A percentile compares a stretch with the other conserved stretches of the same genome.
phyloP scores from a whole-genome alignment of 2,329 filamentous ascomycete genomes.

The Neoascochyta sp. region DNA sequence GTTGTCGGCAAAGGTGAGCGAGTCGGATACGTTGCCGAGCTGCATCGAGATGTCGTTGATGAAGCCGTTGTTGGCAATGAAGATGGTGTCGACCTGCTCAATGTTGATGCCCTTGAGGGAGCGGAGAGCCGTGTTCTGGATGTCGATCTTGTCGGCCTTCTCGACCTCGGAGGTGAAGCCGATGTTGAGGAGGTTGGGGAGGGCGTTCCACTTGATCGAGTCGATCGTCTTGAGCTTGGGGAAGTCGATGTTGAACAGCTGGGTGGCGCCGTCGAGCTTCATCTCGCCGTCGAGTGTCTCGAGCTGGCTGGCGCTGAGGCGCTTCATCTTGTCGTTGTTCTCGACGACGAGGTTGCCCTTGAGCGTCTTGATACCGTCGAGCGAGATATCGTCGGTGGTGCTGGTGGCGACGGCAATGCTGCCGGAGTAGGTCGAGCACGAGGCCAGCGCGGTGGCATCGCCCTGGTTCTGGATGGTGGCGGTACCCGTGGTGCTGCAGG shows the following conservation, averaged over 20 bases:
- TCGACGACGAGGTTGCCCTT: slow-evolving; percentile 52
- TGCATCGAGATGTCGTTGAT: slow-evolving; percentile 73
- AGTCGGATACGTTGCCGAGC: slow-evolving; percentile 68
- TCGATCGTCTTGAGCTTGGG: slow-evolving; percentile 61
- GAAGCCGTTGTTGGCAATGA: slow-evolving; percentile 81
- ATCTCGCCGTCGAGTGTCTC: slow-evolving; percentile 66
- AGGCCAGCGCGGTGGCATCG: slow-evolving; percentile 57
- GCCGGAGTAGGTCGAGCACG: slow-evolving; percentile 67
- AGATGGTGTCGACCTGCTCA: slow-evolving; percentile 64
- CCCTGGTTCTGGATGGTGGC: slow-evolving; percentile 58
- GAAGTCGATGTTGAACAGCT: slow-evolving; percentile 66
- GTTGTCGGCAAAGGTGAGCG: slow-evolving; percentile 76
- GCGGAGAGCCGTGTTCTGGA: slow-evolving; percentile 81
- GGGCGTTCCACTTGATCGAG: slow-evolving; percentile 66
- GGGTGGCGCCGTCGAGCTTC: slow-evolving; percentile 63
- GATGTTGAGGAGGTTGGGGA: slow-evolving; percentile 61
- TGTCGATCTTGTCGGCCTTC: slow-evolving; percentile 64
- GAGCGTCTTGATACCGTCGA: slow-evolving; percentile 62
- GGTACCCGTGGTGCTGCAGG: slow-evolving; percentile 46
- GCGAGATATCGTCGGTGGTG: slow-evolving; percentile 55
- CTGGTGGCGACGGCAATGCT: slow-evolving; percentile 61
- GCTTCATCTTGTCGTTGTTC: slow-evolving; percentile 59
- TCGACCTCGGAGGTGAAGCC: slow-evolving; percentile 63
- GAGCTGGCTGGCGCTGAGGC: slow-evolving; percentile 60
- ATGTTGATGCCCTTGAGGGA: slow-evolving; percentile 79